Evolutionary conservation across 176 grass and related monocot species (phyloP).

Genomic region (Juncus inflexus): DNA sequence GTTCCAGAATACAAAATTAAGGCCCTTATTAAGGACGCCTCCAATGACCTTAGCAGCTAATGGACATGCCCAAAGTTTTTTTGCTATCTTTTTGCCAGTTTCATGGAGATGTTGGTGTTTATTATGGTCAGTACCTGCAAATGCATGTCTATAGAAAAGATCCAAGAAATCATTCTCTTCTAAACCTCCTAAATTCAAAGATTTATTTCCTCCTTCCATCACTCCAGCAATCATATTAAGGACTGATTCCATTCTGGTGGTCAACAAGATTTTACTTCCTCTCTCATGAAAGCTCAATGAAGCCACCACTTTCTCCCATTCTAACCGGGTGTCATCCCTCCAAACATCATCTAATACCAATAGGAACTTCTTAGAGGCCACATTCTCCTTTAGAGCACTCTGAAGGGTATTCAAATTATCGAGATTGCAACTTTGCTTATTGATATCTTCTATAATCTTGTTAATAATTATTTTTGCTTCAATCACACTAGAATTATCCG

Average conservation of each 20-base stretch:
- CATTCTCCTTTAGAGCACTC: not conserved
- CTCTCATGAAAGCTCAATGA: slow-evolving; percentile 19
- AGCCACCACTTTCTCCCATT: slow-evolving; percentile 29
- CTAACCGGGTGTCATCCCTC: slow-evolving; percentile 12
- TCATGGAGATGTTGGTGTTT: slow-evolving; percentile 9
- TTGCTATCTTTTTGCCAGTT: slow-evolving; percentile 8
- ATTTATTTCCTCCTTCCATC: not conserved
- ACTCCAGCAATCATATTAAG: slow-evolving; percentile 12
- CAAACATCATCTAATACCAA: slow-evolving; percentile 55
- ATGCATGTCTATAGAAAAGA: slow-evolving; percentile 21
- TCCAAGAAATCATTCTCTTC: not conserved
- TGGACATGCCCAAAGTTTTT: slow-evolving; percentile 22
- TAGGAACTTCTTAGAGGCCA: slow-evolving; percentile 37
- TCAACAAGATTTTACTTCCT: slow-evolving; percentile 37
- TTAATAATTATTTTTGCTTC: slow-evolving; percentile 26
- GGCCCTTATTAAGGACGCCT: slow-evolving; percentile 15
- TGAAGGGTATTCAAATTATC: slow-evolving; percentile 34
- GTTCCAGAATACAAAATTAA: slow-evolving; percentile 24
- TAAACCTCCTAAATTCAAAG: slow-evolving; percentile 8
- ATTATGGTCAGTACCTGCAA: slow-evolving; percentile 16
- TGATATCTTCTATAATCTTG: slow-evolving; percentile 30
- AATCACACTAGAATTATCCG: slow-evolving; percentile 3
- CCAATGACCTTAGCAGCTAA: slow-evolving; percentile 30
- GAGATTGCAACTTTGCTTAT: slow-evolving; percentile 10
- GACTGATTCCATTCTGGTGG: slow-evolving; percentile 18